Evolutionary conservation across 768 basidiomycete genomes (phyloP), one percentile per base, ranked within the genome.

Genomic region (Stropharia rugosoannulata): DNA sequence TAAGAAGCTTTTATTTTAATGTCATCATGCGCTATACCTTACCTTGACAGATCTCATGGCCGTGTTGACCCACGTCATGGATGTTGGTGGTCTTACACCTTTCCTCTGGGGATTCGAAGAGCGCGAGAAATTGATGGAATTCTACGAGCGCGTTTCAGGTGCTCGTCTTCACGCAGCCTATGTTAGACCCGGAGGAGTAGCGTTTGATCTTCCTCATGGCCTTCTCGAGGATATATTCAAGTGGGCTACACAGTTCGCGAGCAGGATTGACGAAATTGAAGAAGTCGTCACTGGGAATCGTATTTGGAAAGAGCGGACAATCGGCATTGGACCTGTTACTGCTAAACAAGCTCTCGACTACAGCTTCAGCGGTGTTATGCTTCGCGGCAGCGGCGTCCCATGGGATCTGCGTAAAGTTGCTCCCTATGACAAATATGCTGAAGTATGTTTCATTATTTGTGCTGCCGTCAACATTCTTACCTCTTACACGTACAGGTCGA

Each of bases 91-190:
- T 56, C 84, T 99, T 9, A 99, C 96, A 2, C 96, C 96, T 37
- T 99, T 98, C 87, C 79, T 99, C 29, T 99, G 96, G 95, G 96
- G 96, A 64, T 98, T 98, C 80, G 96, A 98, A 74, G 96, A 99
- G 73, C 93, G 96, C 54, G 96, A 98, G 77, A 99, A 99, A 79
- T 85, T 98, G 60, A 98, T 98, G 96, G 96, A 99, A 69, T 99
- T 98, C 75, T 99, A 99, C 71, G 96, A 99, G 75, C 94, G 96
- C 54, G 96, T 98, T 39, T 98, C 95, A 8, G 96, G 96, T 61
- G 96, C 96, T 4, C 95, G 96, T 53, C 81, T 99, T 65, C 96
- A 99, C 66, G 87, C 94, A 5, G 96, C 96, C n/a, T 99, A 98
- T 70, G 89, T 98, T 46, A 90, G 96, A 58, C 96, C 96, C 1